phyloP scores from a whole-genome alignment of 2,329 filamentous ascomycete genomes.

The Fusarium sp. region DNA sequence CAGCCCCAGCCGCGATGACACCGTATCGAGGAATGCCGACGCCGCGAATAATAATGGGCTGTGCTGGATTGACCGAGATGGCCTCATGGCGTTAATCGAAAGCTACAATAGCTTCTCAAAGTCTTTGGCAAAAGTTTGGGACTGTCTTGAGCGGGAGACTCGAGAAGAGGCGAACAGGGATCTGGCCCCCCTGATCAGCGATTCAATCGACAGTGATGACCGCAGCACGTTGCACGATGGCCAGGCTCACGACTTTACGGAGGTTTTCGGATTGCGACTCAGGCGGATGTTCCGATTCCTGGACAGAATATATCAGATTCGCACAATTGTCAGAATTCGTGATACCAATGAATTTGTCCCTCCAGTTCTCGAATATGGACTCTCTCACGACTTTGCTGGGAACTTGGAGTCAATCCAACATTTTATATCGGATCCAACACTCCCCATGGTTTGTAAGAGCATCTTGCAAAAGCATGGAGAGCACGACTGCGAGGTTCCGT shows the following conservation, averaged over 20 bases:
- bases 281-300: conserved; percentile 36
- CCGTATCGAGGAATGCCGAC: background rate
- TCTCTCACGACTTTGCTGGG: conserved; percentile 22
- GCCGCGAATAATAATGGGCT: conserved; percentile 10
- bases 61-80: conserved; percentile 45
- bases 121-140: conserved; percentile 38
- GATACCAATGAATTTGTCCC: conserved; percentile 43
- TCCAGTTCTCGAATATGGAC: conserved; percentile 39
- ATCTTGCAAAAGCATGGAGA: conserved; percentile 36
- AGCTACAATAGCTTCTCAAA: conserved; percentile 42
- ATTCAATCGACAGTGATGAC: conserved; percentile 41
- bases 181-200: conserved; percentile 38
- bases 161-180: conserved; percentile 45
- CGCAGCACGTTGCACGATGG: conserved; percentile 23
- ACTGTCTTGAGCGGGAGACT: conserved; percentile 26
- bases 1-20: conserved; percentile 23
- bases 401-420: conserved; percentile 39
- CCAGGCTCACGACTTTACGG: conserved; percentile 35
- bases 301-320: conserved; percentile 46
- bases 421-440: conserved; percentile 45
- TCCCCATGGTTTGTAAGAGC: conserved; percentile 43
- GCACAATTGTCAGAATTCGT: conserved; percentile 45
- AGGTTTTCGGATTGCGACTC: conserved; percentile 40
- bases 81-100: conserved; percentile 39
- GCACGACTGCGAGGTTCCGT: conserved; percentile 30